phyloP scores from a whole-genome alignment of 1,139 yeast species.

The Blastobotrys capitulatus region DNA sequence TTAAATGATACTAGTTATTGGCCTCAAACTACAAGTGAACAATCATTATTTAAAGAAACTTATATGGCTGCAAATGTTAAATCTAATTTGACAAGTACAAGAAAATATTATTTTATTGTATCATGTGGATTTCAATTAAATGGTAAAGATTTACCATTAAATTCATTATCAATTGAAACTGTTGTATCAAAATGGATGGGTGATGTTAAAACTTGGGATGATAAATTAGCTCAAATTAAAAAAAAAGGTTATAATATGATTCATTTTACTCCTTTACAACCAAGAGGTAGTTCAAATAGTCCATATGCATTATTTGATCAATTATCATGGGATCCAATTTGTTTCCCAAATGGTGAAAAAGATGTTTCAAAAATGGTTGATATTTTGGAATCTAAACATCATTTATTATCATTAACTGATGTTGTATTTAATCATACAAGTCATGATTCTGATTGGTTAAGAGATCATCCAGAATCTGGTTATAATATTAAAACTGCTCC shows the following conservation, averaged over 20 bases:
- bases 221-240: slow-evolving; percentile 53
- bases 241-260: slow-evolving; percentile 88
- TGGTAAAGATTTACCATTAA: slow-evolving; percentile 57
- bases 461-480: slow-evolving; percentile 85
- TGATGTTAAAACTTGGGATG: slow-evolving; percentile 55
- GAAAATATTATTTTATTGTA: slow-evolving; percentile 67
- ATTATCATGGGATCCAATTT: slow-evolving; percentile 60
- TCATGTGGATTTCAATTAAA: slow-evolving; percentile 67
- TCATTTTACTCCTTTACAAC: slow-evolving; percentile 90
- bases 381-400: slow-evolving; percentile 49
- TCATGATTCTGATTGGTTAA: slow-evolving; percentile 77
- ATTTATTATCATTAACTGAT: slow-evolving; percentile 76
- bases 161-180: slow-evolving; percentile 78
- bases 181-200: slow-evolving; percentile 94
- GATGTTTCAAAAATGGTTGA: slow-evolving; percentile 47
- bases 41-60: slow-evolving; percentile 12
- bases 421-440: slow-evolving; percentile 96
- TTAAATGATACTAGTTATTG: slow-evolving; percentile 9
- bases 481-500: slow-evolving; percentile 86
- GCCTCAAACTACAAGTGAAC: background rate
- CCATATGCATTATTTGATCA: slow-evolving; percentile 93
- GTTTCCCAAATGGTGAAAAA: slow-evolving; percentile 46
- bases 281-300: slow-evolving; percentile 82
- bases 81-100: slow-evolving; percentile 33
- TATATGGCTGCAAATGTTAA: slow-evolving; percentile 12